A percentile compares a stretch with the other conserved stretches of the same genome.
Conservation (phyloP, 495 filamentous ascomycete genomes). For the Neurospora terricola region DNA sequence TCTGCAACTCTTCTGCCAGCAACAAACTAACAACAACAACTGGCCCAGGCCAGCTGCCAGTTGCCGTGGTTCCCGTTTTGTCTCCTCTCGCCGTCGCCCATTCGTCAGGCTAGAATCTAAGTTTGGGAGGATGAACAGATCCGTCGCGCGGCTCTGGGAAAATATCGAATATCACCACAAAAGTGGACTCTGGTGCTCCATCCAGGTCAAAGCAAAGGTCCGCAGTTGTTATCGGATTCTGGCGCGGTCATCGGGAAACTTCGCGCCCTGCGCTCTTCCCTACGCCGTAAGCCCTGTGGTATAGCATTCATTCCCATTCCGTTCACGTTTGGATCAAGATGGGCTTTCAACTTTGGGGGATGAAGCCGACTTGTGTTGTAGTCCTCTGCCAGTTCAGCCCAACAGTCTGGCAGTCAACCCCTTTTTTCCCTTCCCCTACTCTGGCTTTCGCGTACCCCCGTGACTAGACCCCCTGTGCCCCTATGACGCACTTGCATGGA, state of each 20-base stretch:
- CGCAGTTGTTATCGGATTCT: background rate
- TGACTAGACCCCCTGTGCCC: conserved; percentile 3
- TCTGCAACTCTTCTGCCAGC: background rate
- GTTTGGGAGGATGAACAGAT: background rate
- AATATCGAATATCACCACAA: background rate
- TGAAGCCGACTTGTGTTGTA: background rate
- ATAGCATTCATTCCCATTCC: background rate
- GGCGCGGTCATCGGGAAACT: background rate
- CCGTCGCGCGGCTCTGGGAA: background rate
- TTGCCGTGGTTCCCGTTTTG: background rate
- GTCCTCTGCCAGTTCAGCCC: background rate
- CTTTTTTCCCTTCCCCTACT: background rate
- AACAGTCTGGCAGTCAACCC: background rate
- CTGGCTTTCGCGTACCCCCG: background rate
- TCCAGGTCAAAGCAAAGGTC: background rate
- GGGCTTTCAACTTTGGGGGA: background rate
- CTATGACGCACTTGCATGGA: conserved; percentile 24
- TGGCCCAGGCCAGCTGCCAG: background rate
- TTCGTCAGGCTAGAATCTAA: background rate
- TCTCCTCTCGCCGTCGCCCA: background rate
- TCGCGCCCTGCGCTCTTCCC: background rate
- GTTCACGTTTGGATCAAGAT: background rate
- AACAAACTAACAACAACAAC: background rate
- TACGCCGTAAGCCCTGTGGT: background rate
- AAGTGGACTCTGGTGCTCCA: background rate